A percentile compares a stretch with the other conserved stretches of the same genome.
Evolutionary conservation across 2,329 filamentous ascomycete genomes (phyloP).

Genomic region (Pseudocercospora fuligena): DNA sequence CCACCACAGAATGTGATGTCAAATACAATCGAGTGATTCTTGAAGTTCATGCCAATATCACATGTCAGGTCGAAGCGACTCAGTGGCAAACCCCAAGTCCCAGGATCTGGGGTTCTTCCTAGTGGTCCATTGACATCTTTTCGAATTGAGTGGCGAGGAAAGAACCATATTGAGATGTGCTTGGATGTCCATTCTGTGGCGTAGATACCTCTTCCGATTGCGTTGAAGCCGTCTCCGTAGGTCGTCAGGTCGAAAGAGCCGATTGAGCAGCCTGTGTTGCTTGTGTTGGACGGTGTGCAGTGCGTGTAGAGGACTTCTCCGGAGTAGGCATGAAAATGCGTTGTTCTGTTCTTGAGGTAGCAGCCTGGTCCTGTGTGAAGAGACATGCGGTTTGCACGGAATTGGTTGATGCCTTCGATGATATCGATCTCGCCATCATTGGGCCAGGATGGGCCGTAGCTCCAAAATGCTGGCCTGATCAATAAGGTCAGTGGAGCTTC

Average conservation of each 20-base stretch:
- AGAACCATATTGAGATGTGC: conserved; percentile 42
- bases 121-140: conserved; percentile 33
- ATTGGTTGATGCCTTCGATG: conserved; percentile 43
- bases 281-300: conserved; percentile 48
- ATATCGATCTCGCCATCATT: conserved; percentile 45
- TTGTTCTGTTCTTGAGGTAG: conserved; percentile 44
- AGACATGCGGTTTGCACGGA: conserved; percentile 39
- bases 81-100: conserved; percentile 64
- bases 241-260: conserved; percentile 54
- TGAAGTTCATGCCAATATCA: conserved; percentile 42
- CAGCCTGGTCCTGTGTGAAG: conserved; percentile 42
- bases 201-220: conserved; percentile 51
- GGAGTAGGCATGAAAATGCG: conserved; percentile 65
- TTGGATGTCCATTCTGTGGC: conserved; percentile 38
- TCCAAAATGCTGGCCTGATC: conserved; percentile 62
- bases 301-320: conserved; percentile 59
- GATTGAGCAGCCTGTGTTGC: conserved; percentile 42
- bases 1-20: conserved; percentile 60
- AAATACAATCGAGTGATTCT: conserved; percentile 59
- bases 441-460: conserved; percentile 61
- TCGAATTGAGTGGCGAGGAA: conserved; percentile 42
- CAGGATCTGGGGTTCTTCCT: conserved; percentile 58
- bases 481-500: not conserved
- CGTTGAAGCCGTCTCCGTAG: conserved; percentile 42
- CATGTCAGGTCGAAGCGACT: conserved; percentile 64